Percentiles rank a stretch among this genome's conserved stretches.
phyloP scores from a whole-genome alignment of 208 protist species.

The Trypanosoma platydactyli region DNA sequence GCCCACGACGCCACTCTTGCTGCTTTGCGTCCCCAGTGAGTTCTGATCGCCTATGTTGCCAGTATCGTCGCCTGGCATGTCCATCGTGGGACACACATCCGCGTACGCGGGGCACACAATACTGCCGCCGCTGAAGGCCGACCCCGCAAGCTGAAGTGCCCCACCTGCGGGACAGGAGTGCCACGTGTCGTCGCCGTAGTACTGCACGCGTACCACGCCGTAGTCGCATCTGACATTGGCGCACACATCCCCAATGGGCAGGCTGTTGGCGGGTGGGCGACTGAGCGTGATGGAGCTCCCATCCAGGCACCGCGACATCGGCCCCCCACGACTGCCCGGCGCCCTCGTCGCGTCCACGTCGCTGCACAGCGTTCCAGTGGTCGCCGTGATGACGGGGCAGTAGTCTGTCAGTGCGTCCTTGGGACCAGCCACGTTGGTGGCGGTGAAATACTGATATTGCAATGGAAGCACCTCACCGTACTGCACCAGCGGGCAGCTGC shows the following conservation, averaged over 20 bases:
- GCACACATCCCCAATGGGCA: constrained; percentile 1
- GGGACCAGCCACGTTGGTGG: neutral
- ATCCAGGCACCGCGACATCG: neutral
- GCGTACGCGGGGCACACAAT: constrained; percentile 9
- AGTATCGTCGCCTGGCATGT: no score
- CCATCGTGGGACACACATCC: constrained; percentile 3
- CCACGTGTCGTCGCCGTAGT: constrained; percentile 2
- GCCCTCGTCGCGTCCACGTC: neutral
- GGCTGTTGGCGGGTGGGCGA: neutral
- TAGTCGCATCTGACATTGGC: neutral
- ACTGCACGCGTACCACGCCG: neutral
- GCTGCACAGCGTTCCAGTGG: neutral
- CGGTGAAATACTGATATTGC: constrained; percentile 11
- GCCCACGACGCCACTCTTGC: no score
- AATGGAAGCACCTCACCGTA: neutral
- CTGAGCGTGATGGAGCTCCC: constrained; percentile 1
- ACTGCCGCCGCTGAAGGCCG: neutral
- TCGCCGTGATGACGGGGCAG: neutral
- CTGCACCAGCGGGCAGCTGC: neutral
- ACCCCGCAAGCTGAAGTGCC: neutral
- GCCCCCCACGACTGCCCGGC: neutral
- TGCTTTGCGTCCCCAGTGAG: no score
- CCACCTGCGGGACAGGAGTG: neutral
- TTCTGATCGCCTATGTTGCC: no score
- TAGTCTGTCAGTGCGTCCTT: neutral